Evolutionary conservation across 208 protist genomes (phyloP).

Genomic region (Acanthamoeba healyi): DNA sequence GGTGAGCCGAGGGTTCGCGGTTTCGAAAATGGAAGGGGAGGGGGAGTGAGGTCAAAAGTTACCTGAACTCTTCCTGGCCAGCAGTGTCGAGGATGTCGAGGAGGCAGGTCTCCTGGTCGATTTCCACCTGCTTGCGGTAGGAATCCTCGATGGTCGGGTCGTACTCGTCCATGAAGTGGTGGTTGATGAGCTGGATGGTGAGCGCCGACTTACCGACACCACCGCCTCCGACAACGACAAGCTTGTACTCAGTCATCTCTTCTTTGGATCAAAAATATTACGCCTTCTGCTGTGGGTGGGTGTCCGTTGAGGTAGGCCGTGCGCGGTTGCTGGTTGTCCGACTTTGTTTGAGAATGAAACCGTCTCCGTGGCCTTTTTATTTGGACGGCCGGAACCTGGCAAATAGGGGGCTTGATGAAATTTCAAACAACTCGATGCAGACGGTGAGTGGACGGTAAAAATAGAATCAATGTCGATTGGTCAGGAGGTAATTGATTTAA

Average conservation of each 20-base stretch:
- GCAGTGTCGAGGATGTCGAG: slow-evolving; percentile 89
- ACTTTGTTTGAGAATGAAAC: background rate
- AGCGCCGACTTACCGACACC: slow-evolving; percentile 92
- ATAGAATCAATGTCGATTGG: background rate
- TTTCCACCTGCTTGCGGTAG: slow-evolving; percentile 86
- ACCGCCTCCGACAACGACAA: slow-evolving; percentile 78
- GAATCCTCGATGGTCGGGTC: slow-evolving; percentile 62
- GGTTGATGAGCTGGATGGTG: slow-evolving; percentile 89
- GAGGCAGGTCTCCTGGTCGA: slow-evolving; percentile 87
- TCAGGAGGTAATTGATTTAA: background rate
- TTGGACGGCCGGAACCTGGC: background rate
- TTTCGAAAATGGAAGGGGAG: background rate
- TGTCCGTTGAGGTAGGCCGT: no score
- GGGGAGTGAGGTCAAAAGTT: no score
- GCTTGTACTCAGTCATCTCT: slow-evolving; percentile 75
- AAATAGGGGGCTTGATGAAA: background rate
- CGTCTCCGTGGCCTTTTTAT: background rate
- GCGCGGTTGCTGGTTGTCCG: background rate
- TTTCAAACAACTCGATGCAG: background rate
- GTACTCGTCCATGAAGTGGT: slow-evolving; percentile 88
- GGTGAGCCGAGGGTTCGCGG: no score
- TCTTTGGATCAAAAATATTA: background rate
- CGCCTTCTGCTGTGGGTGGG: no score
- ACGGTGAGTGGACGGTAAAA: background rate
- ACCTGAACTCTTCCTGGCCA: slow-evolving; percentile 88